These are phyloP conservation scores for Xylaria sp. DNA, from an alignment of 2,329 filamentous ascomycete genomes.

Conservation along the genomic window DNA sequence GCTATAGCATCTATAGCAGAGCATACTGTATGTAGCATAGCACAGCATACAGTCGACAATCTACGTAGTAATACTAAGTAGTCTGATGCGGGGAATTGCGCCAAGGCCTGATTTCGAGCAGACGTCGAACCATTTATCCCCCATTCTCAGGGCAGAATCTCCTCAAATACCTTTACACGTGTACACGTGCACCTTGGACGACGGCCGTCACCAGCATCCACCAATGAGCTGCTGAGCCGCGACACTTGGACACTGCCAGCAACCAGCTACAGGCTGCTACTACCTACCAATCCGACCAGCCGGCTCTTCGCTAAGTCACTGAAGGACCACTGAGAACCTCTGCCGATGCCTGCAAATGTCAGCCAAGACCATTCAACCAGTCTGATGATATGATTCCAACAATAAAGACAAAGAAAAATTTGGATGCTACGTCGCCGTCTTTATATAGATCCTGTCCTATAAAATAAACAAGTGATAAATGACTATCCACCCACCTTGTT, in stretches of 20 bases:
- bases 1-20: neutral
- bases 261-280: neutral
- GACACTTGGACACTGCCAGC: conserved; percentile 6
- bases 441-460: neutral
- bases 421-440: conserved; percentile 13
- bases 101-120: conserved; percentile 22
- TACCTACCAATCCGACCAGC: conserved; percentile 18
- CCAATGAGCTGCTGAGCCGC: conserved; percentile 17
- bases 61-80: conserved; percentile 3
- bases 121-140: conserved; percentile 4
- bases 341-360: neutral
- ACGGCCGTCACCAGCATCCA: conserved; percentile 14
- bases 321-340: neutral
- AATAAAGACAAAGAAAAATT: neutral
- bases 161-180: conserved; percentile 14
- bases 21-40: neutral
- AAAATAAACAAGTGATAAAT: conserved; percentile 17
- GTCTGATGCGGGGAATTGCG: conserved; percentile 29
- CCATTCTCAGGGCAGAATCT: neutral
- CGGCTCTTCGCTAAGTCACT: conserved; percentile 26
- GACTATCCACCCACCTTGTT: conserved; percentile 5
- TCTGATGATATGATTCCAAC: conserved; percentile 25
- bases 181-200: conserved; percentile 10
- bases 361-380: neutral
- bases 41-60: conserved; percentile 4